phyloP scores from a whole-genome alignment of 2,329 filamentous ascomycete genomes.

The Sarocladium kiliense region DNA sequence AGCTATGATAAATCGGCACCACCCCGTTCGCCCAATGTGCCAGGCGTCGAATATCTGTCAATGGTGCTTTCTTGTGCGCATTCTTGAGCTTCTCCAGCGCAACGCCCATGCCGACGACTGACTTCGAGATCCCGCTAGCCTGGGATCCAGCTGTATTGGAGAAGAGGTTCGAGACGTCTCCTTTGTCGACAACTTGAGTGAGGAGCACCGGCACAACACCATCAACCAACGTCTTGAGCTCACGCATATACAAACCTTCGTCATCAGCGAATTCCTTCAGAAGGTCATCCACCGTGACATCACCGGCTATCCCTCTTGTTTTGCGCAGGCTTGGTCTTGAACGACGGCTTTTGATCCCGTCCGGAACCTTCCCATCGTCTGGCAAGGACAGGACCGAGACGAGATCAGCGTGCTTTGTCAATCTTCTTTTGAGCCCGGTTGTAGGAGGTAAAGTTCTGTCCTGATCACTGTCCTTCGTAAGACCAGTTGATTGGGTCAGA shows the following conservation, averaged over 20 bases:
- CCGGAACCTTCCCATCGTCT: constrained; percentile 48
- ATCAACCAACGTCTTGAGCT: constrained; percentile 88
- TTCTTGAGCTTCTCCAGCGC: constrained; percentile 78
- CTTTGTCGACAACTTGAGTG: constrained; percentile 70
- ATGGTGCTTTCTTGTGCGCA: constrained; percentile 74
- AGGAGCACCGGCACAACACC: constrained; percentile 92
- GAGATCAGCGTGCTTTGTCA: constrained; percentile 89
- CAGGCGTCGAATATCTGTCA: constrained; percentile 65
- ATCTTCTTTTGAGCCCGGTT: constrained; percentile 61
- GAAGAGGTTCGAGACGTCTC: constrained; percentile 61
- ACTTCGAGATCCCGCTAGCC: constrained; percentile 64
- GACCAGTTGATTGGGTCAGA: constrained; percentile 45
- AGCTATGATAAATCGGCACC: constrained; percentile 75
- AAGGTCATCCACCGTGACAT: constrained; percentile 68
- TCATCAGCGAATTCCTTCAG: constrained; percentile 77
- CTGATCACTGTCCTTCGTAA: constrained; percentile 40
- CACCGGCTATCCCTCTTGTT: constrained; percentile 60
- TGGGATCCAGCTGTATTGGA: constrained; percentile 47
- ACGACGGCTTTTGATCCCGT: constrained; percentile 62
- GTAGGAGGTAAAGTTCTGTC: constrained; percentile 22
- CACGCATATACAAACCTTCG: constrained; percentile 81
- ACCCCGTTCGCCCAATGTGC: constrained; percentile 77
- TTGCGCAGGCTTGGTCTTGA: constrained; percentile 76
- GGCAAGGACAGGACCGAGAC: constrained; percentile 85
- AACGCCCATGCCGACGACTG: constrained; percentile 91